Percentiles rank a stretch among this genome's conserved stretches.
Evolutionary conservation across 2,329 filamentous ascomycete species (phyloP).

Genomic region (Sclerotiophoma versabilis): DNA sequence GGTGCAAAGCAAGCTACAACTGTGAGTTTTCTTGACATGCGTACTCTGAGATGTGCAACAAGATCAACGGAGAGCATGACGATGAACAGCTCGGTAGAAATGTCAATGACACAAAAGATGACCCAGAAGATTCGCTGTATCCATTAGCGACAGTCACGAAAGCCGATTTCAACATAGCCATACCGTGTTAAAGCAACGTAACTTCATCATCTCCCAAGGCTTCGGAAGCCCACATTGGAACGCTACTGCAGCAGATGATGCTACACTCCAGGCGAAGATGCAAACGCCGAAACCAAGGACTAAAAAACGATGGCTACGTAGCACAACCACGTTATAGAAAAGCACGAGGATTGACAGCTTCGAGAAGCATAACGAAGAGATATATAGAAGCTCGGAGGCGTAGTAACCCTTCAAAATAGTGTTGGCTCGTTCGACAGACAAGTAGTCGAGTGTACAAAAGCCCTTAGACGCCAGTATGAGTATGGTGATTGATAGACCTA

Average conservation of each 20-base stretch:
- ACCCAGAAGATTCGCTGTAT: conserved; percentile 43
- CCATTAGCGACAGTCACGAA: conserved; percentile 11
- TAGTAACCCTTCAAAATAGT: conserved; percentile 43
- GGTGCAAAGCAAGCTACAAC: conserved; percentile 45
- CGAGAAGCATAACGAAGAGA: conserved; percentile 37
- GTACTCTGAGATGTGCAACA: conserved; percentile 37
- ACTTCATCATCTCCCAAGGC: conserved; percentile 39
- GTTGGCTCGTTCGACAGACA: conserved; percentile 29
- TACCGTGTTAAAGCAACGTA: conserved; percentile 41
- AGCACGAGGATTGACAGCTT: conserved; percentile 41
- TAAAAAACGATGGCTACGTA: conserved; percentile 28
- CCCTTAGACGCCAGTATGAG: conserved; percentile 37
- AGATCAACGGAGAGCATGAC: conserved; percentile 42
- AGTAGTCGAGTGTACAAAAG: conserved; percentile 23
- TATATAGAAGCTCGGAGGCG: conserved; percentile 44
- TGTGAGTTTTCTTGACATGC: conserved; percentile 32
- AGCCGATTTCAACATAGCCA: background rate
- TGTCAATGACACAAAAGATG: conserved; percentile 44
- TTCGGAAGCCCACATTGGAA: conserved; percentile 42
- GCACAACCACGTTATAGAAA: conserved; percentile 35
- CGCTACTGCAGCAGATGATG: conserved; percentile 33
- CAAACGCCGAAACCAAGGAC: conserved; percentile 32
- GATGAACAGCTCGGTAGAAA: conserved; percentile 40
- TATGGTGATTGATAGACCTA: conserved; percentile 36
- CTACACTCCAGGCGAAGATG: conserved; percentile 37